Percentiles rank a stretch among this genome's conserved stretches.
These are phyloP conservation scores for Penicillium coprophilum DNA, from an alignment of 495 filamentous ascomycete genomes.

Conservation along the genomic window DNA sequence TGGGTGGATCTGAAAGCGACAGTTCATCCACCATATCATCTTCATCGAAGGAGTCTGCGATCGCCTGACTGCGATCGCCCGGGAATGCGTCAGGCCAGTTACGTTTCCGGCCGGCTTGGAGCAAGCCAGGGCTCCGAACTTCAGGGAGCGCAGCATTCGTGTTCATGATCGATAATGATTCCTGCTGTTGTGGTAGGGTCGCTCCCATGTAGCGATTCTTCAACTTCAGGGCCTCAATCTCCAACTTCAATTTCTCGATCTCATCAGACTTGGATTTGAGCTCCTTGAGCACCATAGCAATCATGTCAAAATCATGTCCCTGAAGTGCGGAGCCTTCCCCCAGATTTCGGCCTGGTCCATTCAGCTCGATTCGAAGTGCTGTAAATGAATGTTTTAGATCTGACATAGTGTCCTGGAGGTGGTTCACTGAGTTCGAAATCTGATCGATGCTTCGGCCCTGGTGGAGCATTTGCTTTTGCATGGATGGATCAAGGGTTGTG, in stretches of 20 bases:
- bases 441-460: slow-evolving; percentile 46
- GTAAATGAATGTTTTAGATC: slow-evolving; percentile 48
- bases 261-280: slow-evolving; percentile 47
- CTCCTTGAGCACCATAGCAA: slow-evolving; percentile 46
- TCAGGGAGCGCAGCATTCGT: slow-evolving; percentile 29
- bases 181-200: slow-evolving; percentile 18
- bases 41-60: slow-evolving; percentile 44
- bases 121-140: slow-evolving; percentile 40
- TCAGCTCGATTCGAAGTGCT: slow-evolving; percentile 44
- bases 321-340: slow-evolving; percentile 17
- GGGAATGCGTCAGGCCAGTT: slow-evolving; percentile 36
- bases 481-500: slow-evolving; percentile 18
- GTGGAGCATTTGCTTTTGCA: slow-evolving; percentile 43
- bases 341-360: slow-evolving; percentile 28
- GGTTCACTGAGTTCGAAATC: slow-evolving; percentile 47
- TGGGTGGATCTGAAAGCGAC: slow-evolving; percentile 21
- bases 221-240: slow-evolving; percentile 46
- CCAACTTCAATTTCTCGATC: slow-evolving; percentile 47
- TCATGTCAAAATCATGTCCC: slow-evolving; percentile 40
- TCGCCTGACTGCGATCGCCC: slow-evolving; percentile 24
- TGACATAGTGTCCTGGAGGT: slow-evolving; percentile 47
- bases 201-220: slow-evolving; percentile 43
- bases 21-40: slow-evolving; percentile 39
- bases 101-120: slow-evolving; percentile 42
- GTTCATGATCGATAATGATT: slow-evolving; percentile 1